Evolutionary conservation across 2,329 filamentous ascomycete genomes (phyloP).

Genomic region (Stachybotrys elegans): DNA sequence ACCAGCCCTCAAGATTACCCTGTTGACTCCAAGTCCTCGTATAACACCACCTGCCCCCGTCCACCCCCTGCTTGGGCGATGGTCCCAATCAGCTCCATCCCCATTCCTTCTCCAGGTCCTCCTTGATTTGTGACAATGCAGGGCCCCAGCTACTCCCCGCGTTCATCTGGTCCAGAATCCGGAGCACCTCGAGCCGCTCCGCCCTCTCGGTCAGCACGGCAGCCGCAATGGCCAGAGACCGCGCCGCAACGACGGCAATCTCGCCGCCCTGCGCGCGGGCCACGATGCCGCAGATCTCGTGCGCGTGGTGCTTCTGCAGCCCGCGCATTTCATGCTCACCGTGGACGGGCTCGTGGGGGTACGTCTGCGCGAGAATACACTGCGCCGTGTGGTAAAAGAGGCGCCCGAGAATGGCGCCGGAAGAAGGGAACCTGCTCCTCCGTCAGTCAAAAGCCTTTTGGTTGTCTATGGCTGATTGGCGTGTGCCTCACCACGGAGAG

Average conservation of each 20-base stretch:
- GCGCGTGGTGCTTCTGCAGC: slow-evolving; percentile 68
- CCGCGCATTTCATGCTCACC: slow-evolving; percentile 62
- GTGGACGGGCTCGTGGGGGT: slow-evolving; percentile 61
- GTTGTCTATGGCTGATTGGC: no score
- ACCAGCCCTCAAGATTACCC: no score
- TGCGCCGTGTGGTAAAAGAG: slow-evolving; percentile 88
- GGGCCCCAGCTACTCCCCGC: slow-evolving; percentile 74
- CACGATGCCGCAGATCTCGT: slow-evolving; percentile 84
- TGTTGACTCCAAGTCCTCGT: no score
- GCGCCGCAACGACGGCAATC: slow-evolving; percentile 72
- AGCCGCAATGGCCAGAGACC: slow-evolving; percentile 72
- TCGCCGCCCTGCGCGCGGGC: slow-evolving; percentile 79
- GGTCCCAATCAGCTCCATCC: no score
- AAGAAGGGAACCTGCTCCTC: no score
- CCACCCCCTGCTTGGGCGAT: no score
- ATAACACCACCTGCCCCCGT: no score
- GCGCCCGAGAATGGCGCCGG: slow-evolving; percentile 73
- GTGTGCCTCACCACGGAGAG: slow-evolving; percentile 78
- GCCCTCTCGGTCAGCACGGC: slow-evolving; percentile 61
- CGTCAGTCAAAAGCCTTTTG: no score
- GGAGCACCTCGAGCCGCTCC: slow-evolving; percentile 77
- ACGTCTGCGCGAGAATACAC: slow-evolving; percentile 72
- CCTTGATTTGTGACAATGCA: slow-evolving; percentile 66
- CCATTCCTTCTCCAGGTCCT: slow-evolving; percentile 72
- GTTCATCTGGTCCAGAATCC: slow-evolving; percentile 70